phyloP scores from a whole-genome alignment of 352 stramenopile species.

The Globisporangium orthogonon region DNA sequence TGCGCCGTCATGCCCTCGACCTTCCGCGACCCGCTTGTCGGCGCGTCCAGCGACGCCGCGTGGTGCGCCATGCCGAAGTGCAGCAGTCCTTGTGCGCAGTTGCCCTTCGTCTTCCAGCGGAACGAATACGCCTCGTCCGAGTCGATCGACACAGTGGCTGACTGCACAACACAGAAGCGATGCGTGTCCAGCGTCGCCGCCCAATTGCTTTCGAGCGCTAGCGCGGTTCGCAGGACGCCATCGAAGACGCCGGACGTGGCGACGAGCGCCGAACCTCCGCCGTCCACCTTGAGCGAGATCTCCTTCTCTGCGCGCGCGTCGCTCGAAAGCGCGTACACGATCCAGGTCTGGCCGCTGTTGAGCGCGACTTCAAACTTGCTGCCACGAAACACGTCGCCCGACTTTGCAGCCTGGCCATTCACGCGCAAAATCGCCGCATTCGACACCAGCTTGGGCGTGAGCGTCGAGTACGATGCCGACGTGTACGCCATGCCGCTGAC shows the following conservation, averaged over 20 bases:
- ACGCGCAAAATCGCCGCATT: conserved; percentile 39
- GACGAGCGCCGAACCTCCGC: conserved; percentile 24
- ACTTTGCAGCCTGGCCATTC: conserved; percentile 23
- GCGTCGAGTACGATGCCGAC: conserved; percentile 36
- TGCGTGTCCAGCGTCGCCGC: conserved; percentile 27
- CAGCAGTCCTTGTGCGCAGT: conserved; percentile 42
- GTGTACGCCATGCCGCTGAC: conserved; percentile 63
- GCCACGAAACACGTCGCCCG: conserved; percentile 15
- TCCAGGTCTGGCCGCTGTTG: conserved; percentile 44
- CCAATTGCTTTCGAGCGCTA: conserved; percentile 32
- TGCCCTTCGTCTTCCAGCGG: conserved; percentile 48
- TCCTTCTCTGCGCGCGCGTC: conserved; percentile 27
- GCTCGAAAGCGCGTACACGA: conserved; percentile 37
- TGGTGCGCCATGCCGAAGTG: conserved; percentile 63
- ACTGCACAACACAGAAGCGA: conserved; percentile 39
- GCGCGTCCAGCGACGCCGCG: conserved; percentile 39
- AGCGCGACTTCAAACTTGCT: conserved; percentile 45
- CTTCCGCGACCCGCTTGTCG: conserved; percentile 24
- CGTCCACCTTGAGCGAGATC: conserved; percentile 24
- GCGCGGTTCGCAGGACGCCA: conserved; percentile 37
- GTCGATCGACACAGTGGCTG: conserved; percentile 27
- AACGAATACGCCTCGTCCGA: conserved; percentile 42
- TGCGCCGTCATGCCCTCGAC: conserved; percentile 23
- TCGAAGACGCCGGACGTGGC: conserved; percentile 25
- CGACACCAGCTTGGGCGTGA: conserved; percentile 39